phyloP scores from a whole-genome alignment of 2,329 filamentous ascomycete genomes.

The Dactylonectria macrodidyma region DNA sequence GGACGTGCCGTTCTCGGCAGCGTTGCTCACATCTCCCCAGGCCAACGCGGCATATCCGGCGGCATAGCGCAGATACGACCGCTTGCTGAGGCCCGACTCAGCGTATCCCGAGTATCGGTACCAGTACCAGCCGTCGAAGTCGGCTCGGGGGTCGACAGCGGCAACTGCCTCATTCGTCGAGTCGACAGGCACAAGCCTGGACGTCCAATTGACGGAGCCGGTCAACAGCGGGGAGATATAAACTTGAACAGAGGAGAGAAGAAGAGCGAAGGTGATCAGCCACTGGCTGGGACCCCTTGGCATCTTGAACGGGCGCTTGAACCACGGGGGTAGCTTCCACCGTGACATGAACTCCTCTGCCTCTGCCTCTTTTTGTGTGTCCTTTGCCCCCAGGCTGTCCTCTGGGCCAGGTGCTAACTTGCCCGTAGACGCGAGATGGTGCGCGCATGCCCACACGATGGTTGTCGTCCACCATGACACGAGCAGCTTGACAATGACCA shows the following conservation, averaged over 20 bases:
- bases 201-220: neutral
- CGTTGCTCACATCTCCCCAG: neutral
- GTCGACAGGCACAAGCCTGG: neutral
- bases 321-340: neutral
- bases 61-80: neutral
- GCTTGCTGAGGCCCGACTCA: neutral
- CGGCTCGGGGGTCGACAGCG: neutral
- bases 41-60: neutral
- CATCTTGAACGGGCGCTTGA: neutral
- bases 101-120: neutral
- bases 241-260: neutral
- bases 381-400: too few species aligned
- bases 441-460: conserved; percentile 1
- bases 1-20: neutral
- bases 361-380: too few species aligned
- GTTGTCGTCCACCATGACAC: neutral
- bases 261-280: neutral
- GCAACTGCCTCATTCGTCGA: neutral
- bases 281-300: neutral
- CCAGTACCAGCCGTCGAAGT: neutral
- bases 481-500: conserved; percentile 5
- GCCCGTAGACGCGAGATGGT: neutral
- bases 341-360: neutral
- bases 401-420: too few species aligned
- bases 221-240: neutral